A percentile compares a stretch with the other conserved stretches of the same genome.
Evolutionary conservation across 768 basidiomycete species (phyloP).

Genomic region (Serendipita indica): DNA sequence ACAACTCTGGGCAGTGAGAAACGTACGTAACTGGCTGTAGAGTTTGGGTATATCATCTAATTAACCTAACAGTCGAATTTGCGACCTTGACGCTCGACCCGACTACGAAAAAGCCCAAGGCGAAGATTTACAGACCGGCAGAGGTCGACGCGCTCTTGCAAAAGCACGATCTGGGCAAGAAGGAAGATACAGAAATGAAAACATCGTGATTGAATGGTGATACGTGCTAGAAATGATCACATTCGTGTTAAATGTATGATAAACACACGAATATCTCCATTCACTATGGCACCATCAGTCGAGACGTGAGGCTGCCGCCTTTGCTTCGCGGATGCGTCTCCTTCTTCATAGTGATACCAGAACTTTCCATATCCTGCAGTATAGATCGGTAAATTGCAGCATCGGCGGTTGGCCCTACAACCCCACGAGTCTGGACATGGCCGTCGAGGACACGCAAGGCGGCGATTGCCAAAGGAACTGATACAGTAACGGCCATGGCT

Average conservation of each 20-base stretch:
- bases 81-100: slow-evolving; percentile 83
- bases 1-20: slow-evolving; percentile 95
- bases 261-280: background rate
- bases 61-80: slow-evolving; percentile 64
- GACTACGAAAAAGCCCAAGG: slow-evolving; percentile 57
- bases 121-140: slow-evolving; percentile 79
- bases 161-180: slow-evolving; percentile 73
- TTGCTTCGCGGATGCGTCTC: slow-evolving; percentile 8
- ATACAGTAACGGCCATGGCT: slow-evolving; percentile 87
- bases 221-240: too few relatives aligned
- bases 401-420: slow-evolving; percentile 47
- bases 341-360: slow-evolving; percentile 24
- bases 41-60: background rate
- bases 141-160: slow-evolving; percentile 77
- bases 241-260: too few relatives aligned
- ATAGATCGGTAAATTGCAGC: slow-evolving; percentile 45
- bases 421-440: slow-evolving; percentile 34
- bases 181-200: slow-evolving; percentile 73
- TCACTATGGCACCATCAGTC: background rate
- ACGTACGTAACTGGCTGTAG: slow-evolving; percentile 35
- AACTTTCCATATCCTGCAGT: slow-evolving; percentile 40
- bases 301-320: background rate
- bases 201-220: background rate
- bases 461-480: slow-evolving; percentile 75
- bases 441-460: slow-evolving; percentile 59